phyloP scores from a whole-genome alignment of 768 basidiomycete genomes.

The Boletus reticuloceps region DNA sequence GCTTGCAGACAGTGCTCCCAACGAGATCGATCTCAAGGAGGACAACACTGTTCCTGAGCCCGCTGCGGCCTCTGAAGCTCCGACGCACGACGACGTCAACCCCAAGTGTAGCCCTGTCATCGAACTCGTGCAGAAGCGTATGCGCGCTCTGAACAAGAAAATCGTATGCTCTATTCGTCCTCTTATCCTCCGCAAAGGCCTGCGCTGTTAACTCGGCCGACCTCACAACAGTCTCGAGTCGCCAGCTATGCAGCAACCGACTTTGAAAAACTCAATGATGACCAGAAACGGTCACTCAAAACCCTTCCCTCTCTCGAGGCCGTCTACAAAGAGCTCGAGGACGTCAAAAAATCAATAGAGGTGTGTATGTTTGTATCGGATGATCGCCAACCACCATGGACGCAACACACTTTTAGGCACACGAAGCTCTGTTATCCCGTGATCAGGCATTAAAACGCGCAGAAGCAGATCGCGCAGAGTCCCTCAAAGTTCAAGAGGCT shows the following conservation, averaged over 20 bases:
- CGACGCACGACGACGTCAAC: slow-evolving; percentile 41
- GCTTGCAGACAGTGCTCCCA: slow-evolving; percentile 50
- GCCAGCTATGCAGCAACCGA: slow-evolving; percentile 66
- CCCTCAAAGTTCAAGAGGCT: slow-evolving; percentile 52
- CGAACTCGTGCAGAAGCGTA: slow-evolving; percentile 75
- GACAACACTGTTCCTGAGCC: slow-evolving; percentile 46
- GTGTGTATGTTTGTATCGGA: slow-evolving; percentile 48
- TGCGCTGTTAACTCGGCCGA: slow-evolving; percentile 8
- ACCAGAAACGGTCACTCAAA: slow-evolving; percentile 74
- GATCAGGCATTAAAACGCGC: slow-evolving; percentile 53
- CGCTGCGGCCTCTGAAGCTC: slow-evolving; percentile 39
- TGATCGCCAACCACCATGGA: neutral
- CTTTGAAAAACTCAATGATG: slow-evolving; percentile 77
- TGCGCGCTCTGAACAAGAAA: slow-evolving; percentile 79
- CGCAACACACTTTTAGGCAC: slow-evolving; percentile 37
- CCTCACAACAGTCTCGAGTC: slow-evolving; percentile 59
- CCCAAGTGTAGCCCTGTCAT: slow-evolving; percentile 66
- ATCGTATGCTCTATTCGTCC: slow-evolving; percentile 52
- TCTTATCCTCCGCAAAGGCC: neutral
- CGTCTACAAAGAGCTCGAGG: slow-evolving; percentile 76
- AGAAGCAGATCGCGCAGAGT: slow-evolving; percentile 56
- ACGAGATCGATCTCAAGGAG: slow-evolving; percentile 45
- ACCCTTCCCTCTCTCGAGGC: slow-evolving; percentile 76
- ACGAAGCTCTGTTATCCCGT: slow-evolving; percentile 61
- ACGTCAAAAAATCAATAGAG: slow-evolving; percentile 83